phyloP scores from a whole-genome alignment of 2,329 filamentous ascomycete genomes.

The Pseudocercospora pini-densiflorae region DNA sequence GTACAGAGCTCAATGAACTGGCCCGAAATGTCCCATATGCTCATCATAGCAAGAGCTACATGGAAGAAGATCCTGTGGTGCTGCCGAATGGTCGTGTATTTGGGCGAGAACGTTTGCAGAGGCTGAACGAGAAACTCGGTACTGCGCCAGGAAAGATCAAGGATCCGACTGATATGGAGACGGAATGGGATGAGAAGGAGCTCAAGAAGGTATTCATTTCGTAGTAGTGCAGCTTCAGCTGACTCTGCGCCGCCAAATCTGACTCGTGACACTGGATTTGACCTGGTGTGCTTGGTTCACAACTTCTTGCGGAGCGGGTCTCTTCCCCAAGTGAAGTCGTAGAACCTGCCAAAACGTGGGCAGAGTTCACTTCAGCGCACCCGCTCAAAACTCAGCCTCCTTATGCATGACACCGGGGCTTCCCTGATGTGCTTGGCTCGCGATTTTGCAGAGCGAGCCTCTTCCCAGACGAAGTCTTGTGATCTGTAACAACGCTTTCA shows the following conservation, averaged over 20 bases:
- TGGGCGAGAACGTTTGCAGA: conserved; percentile 72
- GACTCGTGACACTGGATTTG: neutral
- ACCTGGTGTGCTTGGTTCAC: too few relatives aligned
- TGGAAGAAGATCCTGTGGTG: conserved; percentile 84
- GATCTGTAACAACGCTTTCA: too few relatives aligned
- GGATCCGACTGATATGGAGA: conserved; percentile 71
- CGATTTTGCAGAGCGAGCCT: too few relatives aligned
- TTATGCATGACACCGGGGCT: too few relatives aligned
- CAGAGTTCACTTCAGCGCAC: neutral
- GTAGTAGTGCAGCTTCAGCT: conserved; percentile 43
- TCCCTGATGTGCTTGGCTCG: neutral
- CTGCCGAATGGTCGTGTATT: conserved; percentile 89
- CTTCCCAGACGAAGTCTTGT: too few relatives aligned
- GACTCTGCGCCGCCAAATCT: neutral
- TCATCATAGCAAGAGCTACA: conserved; percentile 90
- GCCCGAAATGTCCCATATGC: conserved; percentile 90
- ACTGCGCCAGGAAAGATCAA: conserved; percentile 69
- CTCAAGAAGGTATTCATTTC: conserved; percentile 92
- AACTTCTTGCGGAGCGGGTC: neutral
- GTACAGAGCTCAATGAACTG: conserved; percentile 89
- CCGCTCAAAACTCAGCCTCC: neutral
- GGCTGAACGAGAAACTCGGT: conserved; percentile 80
- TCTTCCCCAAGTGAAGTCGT: neutral
- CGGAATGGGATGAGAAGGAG: conserved; percentile 63
- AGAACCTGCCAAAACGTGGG: neutral